A percentile compares a stretch with the other conserved stretches of the same genome.
These are phyloP conservation scores for Candida sanyiensis DNA, from an alignment of 805 yeast species.

Conservation along the genomic window DNA sequence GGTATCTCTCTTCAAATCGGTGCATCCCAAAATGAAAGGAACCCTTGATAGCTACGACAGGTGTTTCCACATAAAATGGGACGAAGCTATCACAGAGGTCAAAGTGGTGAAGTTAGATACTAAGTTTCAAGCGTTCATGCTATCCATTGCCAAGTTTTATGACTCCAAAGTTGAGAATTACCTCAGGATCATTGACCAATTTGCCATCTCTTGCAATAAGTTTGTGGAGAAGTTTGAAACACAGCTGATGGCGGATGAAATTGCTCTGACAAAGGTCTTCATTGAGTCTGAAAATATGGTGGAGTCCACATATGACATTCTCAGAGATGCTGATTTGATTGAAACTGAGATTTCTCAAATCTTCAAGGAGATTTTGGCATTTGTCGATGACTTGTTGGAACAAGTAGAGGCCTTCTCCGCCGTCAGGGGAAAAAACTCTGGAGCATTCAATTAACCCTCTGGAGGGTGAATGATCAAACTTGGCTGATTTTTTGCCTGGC, in stretches of 20 bases:
- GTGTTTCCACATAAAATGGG: constrained; percentile 5
- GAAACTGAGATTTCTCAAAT: constrained; percentile 10
- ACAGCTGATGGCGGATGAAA: constrained; percentile 11
- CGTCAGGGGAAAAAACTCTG: no score
- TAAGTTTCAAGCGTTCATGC: background rate
- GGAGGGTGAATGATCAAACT: background rate
- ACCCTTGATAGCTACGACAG: background rate
- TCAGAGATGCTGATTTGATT: constrained; percentile 11
- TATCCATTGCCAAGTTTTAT: background rate
- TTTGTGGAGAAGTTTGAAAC: constrained; percentile 10
- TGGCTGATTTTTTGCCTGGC: background rate
- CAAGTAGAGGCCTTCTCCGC: background rate
- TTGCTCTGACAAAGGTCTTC: constrained; percentile 7
- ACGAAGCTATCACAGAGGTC: background rate
- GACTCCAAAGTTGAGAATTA: constrained; percentile 3
- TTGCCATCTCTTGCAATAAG: constrained; percentile 4
- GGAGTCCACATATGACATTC: constrained; percentile 8
- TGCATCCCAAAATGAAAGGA: constrained; percentile 10
- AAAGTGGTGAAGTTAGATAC: background rate
- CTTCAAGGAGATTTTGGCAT: constrained; percentile 8
- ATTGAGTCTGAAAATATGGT: constrained; percentile 8
- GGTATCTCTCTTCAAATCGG: constrained; percentile 12
- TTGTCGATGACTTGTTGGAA: constrained; percentile 3
- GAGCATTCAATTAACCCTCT: background rate
- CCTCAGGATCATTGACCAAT: constrained; percentile 9